Base-by-base conservation (phyloP, 2,329 filamentous ascomycete genomes). In the Paecilomyces niveus region DNA sequence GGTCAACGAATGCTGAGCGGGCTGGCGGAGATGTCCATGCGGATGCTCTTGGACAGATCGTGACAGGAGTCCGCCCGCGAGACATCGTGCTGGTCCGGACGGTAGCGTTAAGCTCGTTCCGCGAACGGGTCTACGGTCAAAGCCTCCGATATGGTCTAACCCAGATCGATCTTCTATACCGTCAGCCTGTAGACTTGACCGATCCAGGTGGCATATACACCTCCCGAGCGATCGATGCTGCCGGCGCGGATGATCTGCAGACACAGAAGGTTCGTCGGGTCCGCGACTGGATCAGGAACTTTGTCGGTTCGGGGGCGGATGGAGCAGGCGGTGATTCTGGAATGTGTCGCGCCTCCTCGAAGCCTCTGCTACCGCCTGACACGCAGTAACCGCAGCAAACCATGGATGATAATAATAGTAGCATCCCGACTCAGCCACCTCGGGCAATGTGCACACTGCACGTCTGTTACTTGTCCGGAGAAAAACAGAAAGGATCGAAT, bases 21-120 rank as follows among this genome's bases (percentile, higher is more conserved):
- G 24, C 32, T 52, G 50, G 50, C 50, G 62, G 61, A 63, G 66
- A 61, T 45, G 51, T 45, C 15, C 58, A 65, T 29, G 61, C 61
- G 24, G 64, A 68, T 59, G 67, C 64, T 32, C 73, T 84, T 24
- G 68, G 76, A 9, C 65, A 68, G 63, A 77, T 66, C 49, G 71
- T 77, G 59, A 70, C 76, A 1, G 73, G 69, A 0, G 74, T 96
- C 32, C 81, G 86, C 53, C 76, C 85, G 0, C 87, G 88, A 65
- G 91, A 97, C 68, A 83, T 96, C 1, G 79, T 97, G 4, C 79
- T 96, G 13, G 70, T 96, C 59, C 85, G 87, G 58, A 92, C 93
- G 65, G 86, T 96, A 6, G 91, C 88, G 0, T 78, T 97, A 55
- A 85, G 85, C 56, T 84, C 85, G 3, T 97, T 93, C 70, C 82